A percentile compares a stretch with the other conserved stretches of the same genome.
phyloP scores from a whole-genome alignment of 1,139 yeast genomes.

The Debaryomyces sp. region DNA sequence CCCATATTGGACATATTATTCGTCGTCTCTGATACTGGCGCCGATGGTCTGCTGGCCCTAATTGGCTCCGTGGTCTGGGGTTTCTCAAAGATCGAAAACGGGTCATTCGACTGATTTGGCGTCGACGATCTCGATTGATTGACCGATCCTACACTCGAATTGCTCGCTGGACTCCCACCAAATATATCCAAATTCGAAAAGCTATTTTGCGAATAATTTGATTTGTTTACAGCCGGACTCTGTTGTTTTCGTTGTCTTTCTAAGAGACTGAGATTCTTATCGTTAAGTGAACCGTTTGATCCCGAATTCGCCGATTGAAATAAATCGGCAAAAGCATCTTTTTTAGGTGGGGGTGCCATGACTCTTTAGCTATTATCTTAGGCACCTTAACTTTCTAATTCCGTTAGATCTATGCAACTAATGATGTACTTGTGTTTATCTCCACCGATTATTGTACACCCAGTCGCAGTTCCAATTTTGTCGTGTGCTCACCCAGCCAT shows the following conservation, averaged over 20 bases:
- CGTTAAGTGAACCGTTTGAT: constrained; percentile 13
- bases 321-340: constrained; percentile 52
- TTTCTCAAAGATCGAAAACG: constrained; percentile 22
- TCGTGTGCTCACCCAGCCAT: constrained; percentile 3
- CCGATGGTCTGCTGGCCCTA: neutral
- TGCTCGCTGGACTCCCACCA: constrained; percentile 2
- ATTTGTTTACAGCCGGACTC: neutral
- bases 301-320: constrained; percentile 37
- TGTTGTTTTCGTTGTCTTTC: constrained; percentile 24
- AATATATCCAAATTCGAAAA: constrained; percentile 27
- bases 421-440: constrained; percentile 1
- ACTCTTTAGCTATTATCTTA: neutral
- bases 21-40: neutral
- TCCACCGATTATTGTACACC: neutral
- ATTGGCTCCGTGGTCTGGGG: constrained; percentile 2
- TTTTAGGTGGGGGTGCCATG: constrained; percentile 44
- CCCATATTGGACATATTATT: neutral
- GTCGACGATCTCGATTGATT: constrained; percentile 9
- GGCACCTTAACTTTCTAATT: neutral
- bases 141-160: constrained; percentile 5
- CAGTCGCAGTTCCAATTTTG: neutral
- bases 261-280: constrained; percentile 20
- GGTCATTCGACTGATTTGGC: constrained; percentile 17
- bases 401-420: neutral
- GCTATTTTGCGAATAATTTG: constrained; percentile 9